phyloP scores from a whole-genome alignment of 176 grass and related monocot genomes.

The Secale cereale region DNA sequence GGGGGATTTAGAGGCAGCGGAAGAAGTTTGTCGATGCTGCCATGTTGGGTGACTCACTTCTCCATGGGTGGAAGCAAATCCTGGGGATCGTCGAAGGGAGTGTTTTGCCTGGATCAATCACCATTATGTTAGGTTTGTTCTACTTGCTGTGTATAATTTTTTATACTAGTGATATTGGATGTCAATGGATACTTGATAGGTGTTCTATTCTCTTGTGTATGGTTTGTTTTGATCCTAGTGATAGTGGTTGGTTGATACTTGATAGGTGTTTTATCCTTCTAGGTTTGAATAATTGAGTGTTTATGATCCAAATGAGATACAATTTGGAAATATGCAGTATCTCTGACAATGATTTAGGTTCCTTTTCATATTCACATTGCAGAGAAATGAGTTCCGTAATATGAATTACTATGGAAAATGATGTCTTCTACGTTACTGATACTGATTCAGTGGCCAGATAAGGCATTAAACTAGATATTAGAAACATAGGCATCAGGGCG shows the following conservation, averaged over 20 bases:
- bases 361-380: neutral
- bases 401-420: neutral
- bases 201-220: neutral
- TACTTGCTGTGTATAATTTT: neutral
- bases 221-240: conserved; percentile 10
- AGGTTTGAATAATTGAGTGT: neutral
- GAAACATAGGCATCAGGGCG: neutral
- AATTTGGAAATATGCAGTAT: neutral
- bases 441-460: neutral
- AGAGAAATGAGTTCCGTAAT: neutral
- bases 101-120: conserved; percentile 67
- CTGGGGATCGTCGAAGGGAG: conserved; percentile 84
- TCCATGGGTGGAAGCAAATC: conserved; percentile 69
- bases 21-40: conserved; percentile 75
- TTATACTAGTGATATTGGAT: neutral
- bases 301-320: neutral
- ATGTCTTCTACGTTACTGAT: neutral
- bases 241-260: neutral
- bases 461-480: conserved; percentile 18
- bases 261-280: neutral
- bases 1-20: conserved; percentile 63
- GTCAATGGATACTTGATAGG: neutral
- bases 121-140: conserved; percentile 76
- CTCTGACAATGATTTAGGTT: neutral
- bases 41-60: conserved; percentile 64